Percentiles rank a stretch among this genome's conserved stretches.
phyloP scores from a whole-genome alignment of 371 early-diverging fungal species.

The Mortierella sp. region DNA sequence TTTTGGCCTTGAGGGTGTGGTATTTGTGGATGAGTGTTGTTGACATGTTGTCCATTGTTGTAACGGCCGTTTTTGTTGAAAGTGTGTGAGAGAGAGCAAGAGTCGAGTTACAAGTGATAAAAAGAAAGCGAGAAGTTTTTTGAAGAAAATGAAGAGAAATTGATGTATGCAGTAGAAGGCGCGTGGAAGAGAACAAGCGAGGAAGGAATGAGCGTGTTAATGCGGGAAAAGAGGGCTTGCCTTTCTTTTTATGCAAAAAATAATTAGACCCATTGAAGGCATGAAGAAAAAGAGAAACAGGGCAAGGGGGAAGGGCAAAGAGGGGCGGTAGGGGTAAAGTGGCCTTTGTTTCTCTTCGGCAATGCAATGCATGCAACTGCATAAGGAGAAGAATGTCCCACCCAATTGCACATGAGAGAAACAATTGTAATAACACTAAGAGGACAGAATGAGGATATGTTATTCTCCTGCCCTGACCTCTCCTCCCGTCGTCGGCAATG shows the following conservation, averaged over 20 bases:
- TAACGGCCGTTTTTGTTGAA: neutral
- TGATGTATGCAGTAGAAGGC: neutral
- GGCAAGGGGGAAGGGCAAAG: neutral
- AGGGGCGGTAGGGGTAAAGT: neutral
- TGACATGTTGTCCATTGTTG: conserved; percentile 23
- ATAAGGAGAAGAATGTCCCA: neutral
- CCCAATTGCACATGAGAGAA: neutral
- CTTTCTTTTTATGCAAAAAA: neutral
- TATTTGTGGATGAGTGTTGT: conserved; percentile 18
- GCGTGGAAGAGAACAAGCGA: too few relatives aligned
- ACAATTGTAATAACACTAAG: neutral
- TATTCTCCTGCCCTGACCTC: neutral
- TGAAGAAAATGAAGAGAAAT: neutral
- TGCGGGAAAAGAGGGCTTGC: neutral
- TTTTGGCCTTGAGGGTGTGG: conserved; percentile 29
- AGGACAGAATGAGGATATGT: neutral
- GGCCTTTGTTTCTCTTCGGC: neutral
- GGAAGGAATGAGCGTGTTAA: neutral
- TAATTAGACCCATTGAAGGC: neutral
- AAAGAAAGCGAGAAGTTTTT: neutral
- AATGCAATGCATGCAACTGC: neutral
- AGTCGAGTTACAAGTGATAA: too few relatives aligned
- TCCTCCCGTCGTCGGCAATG: neutral
- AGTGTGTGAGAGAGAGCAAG: too few relatives aligned
- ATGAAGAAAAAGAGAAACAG: neutral